phyloP scores from a whole-genome alignment of 2,329 filamentous ascomycete species.

The Aspergillus ochraceus region DNA sequence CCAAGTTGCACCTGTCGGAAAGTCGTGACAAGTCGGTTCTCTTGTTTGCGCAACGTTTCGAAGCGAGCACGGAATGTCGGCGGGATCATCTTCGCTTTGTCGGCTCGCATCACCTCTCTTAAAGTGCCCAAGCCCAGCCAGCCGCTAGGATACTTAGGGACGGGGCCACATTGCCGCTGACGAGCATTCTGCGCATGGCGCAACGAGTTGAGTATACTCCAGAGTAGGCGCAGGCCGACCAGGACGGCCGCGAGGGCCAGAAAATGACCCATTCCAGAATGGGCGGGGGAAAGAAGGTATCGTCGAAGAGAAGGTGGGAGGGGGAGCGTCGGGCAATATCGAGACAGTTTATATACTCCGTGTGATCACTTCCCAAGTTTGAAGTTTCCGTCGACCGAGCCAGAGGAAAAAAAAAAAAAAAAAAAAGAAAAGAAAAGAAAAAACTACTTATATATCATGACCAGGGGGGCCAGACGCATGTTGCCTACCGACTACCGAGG shows the following conservation, averaged over 20 bases:
- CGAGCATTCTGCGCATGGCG: constrained; percentile 28
- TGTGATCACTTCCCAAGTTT: too few relatives aligned
- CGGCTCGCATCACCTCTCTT: constrained; percentile 22
- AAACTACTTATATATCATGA: background rate
- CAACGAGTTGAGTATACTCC: constrained; percentile 22
- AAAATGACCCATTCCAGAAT: constrained; percentile 17
- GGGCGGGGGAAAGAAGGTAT: background rate
- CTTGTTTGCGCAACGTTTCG: constrained; percentile 19
- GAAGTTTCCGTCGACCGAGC: too few relatives aligned
- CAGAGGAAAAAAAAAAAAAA: too few relatives aligned
- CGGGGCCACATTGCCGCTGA: constrained; percentile 22
- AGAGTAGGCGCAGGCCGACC: constrained; percentile 24
- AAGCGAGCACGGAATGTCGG: constrained; percentile 20
- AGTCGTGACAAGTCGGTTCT: constrained; percentile 28
- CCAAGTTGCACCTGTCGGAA: constrained; percentile 26
- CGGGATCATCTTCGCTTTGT: constrained; percentile 26
- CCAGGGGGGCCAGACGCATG: too few relatives aligned
- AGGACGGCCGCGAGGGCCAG: constrained; percentile 25
- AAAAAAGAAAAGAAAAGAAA: too few relatives aligned
- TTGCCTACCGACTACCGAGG: background rate
- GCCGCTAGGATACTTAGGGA: constrained; percentile 29
- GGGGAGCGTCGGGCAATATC: constrained; percentile 10
- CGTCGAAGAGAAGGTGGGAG: background rate
- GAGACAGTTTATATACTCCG: too few relatives aligned
- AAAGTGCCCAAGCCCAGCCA: constrained; percentile 27